Evolutionary conservation across 176 grass and related monocot genomes (phyloP).

Genomic region (Musa schizocarpa): DNA sequence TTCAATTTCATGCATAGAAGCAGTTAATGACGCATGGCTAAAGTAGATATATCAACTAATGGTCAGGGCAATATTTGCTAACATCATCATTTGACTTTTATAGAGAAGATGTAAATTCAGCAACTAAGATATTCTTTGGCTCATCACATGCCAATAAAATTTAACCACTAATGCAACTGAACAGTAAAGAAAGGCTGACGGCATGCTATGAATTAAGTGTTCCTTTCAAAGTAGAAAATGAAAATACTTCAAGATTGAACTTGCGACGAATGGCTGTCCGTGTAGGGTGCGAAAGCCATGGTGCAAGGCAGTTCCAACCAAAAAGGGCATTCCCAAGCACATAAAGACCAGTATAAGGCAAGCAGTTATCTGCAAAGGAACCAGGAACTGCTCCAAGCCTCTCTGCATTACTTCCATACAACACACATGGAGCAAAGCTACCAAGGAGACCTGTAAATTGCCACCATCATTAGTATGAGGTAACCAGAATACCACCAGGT

Average conservation of each 20-base stretch:
- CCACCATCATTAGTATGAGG: not conserved
- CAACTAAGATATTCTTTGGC: too few species aligned
- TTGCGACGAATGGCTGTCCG: slow-evolving; percentile 69
- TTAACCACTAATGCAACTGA: not conserved
- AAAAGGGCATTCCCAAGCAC: slow-evolving; percentile 69
- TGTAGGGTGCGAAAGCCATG: slow-evolving; percentile 58
- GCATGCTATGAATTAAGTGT: not conserved
- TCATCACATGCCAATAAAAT: not conserved
- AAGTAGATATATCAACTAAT: too few species aligned
- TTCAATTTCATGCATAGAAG: too few species aligned
- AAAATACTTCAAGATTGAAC: slow-evolving; percentile 76
- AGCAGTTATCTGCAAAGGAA: slow-evolving; percentile 74
- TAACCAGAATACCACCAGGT: not conserved
- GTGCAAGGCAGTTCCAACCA: slow-evolving; percentile 85
- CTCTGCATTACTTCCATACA: slow-evolving; percentile 82
- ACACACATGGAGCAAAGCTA: slow-evolving; percentile 59
- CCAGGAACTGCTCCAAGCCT: slow-evolving; percentile 47
- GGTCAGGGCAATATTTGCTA: too few species aligned
- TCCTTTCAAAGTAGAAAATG: not conserved
- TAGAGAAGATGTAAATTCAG: too few species aligned
- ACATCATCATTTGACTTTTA: too few species aligned
- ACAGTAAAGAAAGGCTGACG: not conserved
- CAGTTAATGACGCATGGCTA: too few species aligned
- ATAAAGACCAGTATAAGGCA: slow-evolving; percentile 78
- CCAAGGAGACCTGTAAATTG: slow-evolving; percentile 72